Base-by-base conservation (phyloP, 2,329 filamentous ascomycete species). In the Trichophyton equinum region DNA sequence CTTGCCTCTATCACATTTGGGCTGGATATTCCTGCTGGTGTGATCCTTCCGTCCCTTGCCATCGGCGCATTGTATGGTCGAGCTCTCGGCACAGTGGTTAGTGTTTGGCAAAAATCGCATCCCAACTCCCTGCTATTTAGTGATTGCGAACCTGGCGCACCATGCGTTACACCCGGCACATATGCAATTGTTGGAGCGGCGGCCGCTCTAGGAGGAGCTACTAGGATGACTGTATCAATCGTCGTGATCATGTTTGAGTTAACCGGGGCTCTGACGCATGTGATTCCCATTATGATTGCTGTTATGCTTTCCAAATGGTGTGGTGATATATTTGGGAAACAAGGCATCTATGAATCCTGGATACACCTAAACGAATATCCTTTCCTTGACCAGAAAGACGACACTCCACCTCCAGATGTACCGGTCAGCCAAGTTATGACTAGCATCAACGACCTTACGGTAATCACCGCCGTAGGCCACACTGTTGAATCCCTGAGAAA, bases 171-270 rank as follows among this genome's bases (percentile, higher is more conserved):
- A 0, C 92, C 94, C 0, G 94, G 92, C 13, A 95, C 92, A 1
- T 99, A 99, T 71, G 94, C 94, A 64, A 95, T 99, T 68, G 88
- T 99, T 64, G 94, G 94, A 38, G 94, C 94, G 0, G 92, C 94
- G 0, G 91, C 94, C 3, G 90, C 92, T n/a, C 83, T 99, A 1
- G 89, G 89, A 4, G 94, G 94, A 56, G 90, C 95, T 40, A 97
- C 92, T 18, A 85, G 92, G 66, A 95, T 99, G 85, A 99, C 94
- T 0, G 91, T 96, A 9, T 96, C 91, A 11, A 96, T 99, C 66
- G 92, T 99, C 3, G 94, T 97, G 69, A 99, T 99, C 76, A 96
- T 96, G 88, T 99, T 99, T 70, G 94, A 99, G 77, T 85, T 99
- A 61, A 99, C 94, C 0, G 94, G 94, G 59, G 94, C 94, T 1